Evolutionary conservation across 768 basidiomycete genomes (phyloP), one percentile per base, ranked within the genome.

Genomic region (Mycena vulgaris): DNA sequence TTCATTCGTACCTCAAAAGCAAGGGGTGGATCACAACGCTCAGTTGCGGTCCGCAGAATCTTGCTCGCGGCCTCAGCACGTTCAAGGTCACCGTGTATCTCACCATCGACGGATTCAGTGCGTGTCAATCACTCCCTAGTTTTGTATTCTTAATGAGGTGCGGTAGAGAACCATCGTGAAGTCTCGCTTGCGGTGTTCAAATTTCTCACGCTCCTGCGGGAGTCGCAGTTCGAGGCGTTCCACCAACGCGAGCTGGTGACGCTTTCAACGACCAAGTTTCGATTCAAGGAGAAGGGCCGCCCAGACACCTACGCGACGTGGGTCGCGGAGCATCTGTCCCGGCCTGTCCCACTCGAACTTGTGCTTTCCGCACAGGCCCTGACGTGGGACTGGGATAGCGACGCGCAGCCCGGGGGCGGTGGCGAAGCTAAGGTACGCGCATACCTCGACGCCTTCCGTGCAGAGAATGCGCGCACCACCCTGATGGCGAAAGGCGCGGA

Each of bases 1-100:
- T 99, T 33, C 88, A 94, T 75, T 95, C 96, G 0, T 95, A 96
- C 78, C 86, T 99, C 65, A 99, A 97, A 83, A 85, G 86, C 70
- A 93, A 92, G 76, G 94, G 95, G 3, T 97, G 96, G 95, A 87
- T 93, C 40, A 95, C 92, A 31, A 84, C 85, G 16, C 83, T 99
- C 57, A 89, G 87, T 63, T 86, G 90, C 49, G 95, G 93, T 1
- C 85, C 89, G 3, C 92, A 93, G 73, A 82, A 85, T 37, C 86
- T 95, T 8, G 94, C 88, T 23, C 88, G 94, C 70, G 95, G 96
- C 0, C 95, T 98, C 77, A 93, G 91, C 45, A 92, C 95, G 86
- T 95, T 98, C 83, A 96, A 94, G 78, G 80, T 94, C n/a, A 92
- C 90, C 2, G 84, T 93, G 27, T 83, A 93, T 75, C 81, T 99